These are phyloP conservation scores for Colletotrichum eleusines DNA, from an alignment of 2,329 filamentous ascomycete genomes.

Conservation along the genomic window DNA sequence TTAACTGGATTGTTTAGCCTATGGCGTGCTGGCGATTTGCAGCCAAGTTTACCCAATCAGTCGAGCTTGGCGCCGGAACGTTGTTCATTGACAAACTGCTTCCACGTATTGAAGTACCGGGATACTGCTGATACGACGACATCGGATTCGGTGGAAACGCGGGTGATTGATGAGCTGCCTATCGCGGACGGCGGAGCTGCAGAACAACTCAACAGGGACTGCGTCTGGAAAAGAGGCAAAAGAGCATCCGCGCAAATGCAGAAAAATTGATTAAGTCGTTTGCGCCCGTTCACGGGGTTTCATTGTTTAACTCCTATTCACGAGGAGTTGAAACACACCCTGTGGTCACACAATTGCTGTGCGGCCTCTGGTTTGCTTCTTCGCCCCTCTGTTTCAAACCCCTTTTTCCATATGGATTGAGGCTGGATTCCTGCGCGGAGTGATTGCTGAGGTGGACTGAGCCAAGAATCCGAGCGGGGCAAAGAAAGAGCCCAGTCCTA, in stretches of 20 bases:
- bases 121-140: background rate
- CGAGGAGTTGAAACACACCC: conserved; percentile 18
- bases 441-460: conserved; percentile 33
- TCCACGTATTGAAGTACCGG: background rate
- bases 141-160: background rate
- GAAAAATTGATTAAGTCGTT: background rate
- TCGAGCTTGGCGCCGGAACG: background rate
- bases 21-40: background rate
- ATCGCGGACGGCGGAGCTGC: background rate
- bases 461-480: conserved; percentile 10
- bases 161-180: background rate
- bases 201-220: background rate
- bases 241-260: background rate
- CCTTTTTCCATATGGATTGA: conserved; percentile 21
- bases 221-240: background rate
- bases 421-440: conserved; percentile 9
- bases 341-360: conserved; percentile 2
- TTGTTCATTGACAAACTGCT: background rate
- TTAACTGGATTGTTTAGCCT: background rate
- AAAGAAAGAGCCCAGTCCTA: background rate
- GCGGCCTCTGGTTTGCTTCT: conserved; percentile 7
- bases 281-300: background rate
- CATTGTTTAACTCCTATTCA: conserved; percentile 24
- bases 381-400: conserved; percentile 31
- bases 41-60: background rate